Evolutionary conservation across 208 protist species (phyloP), one percentile per base, ranked within the genome.

Genomic region (Polymyxa betae): DNA sequence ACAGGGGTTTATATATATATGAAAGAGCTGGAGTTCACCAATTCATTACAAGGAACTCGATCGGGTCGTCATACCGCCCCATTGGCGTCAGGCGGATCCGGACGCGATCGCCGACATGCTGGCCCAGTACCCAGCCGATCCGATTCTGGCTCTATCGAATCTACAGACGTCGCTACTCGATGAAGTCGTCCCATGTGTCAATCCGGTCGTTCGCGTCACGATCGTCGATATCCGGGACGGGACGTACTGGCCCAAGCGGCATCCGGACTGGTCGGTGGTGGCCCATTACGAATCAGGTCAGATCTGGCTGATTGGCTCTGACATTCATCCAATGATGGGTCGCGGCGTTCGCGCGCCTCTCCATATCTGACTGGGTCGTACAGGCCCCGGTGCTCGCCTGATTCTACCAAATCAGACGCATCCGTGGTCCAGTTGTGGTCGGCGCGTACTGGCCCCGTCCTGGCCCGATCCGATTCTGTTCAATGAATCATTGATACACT

Each of bases 151-250:
- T 43, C 5, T 82, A 45, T 82, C 72, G 10, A 43, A 43, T 43
- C 72, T 82, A 12, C n/a, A 43, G 10, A 43, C 16, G 16, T 35
- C n/a, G n/a, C n/a, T 82, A n/a, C 72, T 82, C 16, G 5, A 20
- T 5, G 72, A 82, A 43, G 16, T 82, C 16, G 16, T n/a, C 5
- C 5, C 35, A 12, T 35, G 16, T n/a, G 35, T 82, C 35, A 82
- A 82, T 43, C 72, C 72, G 16, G n/a, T 82, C 35, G 72, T 82
- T 82, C 72, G 72, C 16, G 72, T 82, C 35, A 82, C 16, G 16
- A 43, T 82, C 40, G 72, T 82, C 72, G 72, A 82, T 43, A 43
- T 82, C 35, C 72, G 40, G 16, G 35, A 35, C 72, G 72, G 72
- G 72, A 20, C n/a, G 72, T 43, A 38, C 16, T 43, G 5, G 35